phyloP scores from a whole-genome alignment of 192 early-diverging fungal genomes.

The Jimgerdemannia flammicorona region DNA sequence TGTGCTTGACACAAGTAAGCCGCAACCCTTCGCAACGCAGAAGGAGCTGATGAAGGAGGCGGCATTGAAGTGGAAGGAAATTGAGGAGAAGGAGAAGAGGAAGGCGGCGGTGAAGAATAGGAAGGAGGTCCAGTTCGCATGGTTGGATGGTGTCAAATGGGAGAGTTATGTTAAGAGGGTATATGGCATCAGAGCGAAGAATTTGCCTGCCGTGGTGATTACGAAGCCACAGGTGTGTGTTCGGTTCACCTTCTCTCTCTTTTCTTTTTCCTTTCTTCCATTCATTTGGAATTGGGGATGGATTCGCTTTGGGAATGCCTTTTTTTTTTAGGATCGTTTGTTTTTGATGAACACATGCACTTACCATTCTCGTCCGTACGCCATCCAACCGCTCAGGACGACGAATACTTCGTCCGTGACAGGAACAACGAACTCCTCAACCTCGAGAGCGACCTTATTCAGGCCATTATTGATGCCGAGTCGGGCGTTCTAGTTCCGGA shows the following conservation, averaged over 20 bases:
- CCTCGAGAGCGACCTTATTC: too few relatives aligned
- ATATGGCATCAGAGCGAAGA: background rate
- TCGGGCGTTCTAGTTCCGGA: too few relatives aligned
- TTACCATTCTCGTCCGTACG: too few relatives aligned
- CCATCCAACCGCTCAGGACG: too few relatives aligned
- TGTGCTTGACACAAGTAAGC: slow-evolving; percentile 18
- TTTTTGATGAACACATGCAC: too few relatives aligned
- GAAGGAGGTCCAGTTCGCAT: background rate
- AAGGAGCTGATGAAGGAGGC: slow-evolving; percentile 36
- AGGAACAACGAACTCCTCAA: too few relatives aligned
- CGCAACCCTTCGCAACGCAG: slow-evolving; percentile 32
- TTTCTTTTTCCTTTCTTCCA: too few relatives aligned
- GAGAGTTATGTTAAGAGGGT: background rate
- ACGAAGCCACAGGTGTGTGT: background rate
- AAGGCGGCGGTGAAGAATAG: slow-evolving; percentile 3
- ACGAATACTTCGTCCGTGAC: too few relatives aligned
- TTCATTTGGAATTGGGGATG: too few relatives aligned
- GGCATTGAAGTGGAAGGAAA: slow-evolving; percentile 31
- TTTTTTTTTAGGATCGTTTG: background rate
- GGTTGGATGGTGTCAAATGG: background rate
- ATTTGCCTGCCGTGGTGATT: background rate
- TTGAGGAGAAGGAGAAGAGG: slow-evolving; percentile 38
- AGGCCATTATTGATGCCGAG: too few relatives aligned
- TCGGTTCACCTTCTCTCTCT: too few relatives aligned
- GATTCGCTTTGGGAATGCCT: background rate